Conservation (phyloP, 192 early-diverging fungal species). For the Podila epicladia region DNA sequence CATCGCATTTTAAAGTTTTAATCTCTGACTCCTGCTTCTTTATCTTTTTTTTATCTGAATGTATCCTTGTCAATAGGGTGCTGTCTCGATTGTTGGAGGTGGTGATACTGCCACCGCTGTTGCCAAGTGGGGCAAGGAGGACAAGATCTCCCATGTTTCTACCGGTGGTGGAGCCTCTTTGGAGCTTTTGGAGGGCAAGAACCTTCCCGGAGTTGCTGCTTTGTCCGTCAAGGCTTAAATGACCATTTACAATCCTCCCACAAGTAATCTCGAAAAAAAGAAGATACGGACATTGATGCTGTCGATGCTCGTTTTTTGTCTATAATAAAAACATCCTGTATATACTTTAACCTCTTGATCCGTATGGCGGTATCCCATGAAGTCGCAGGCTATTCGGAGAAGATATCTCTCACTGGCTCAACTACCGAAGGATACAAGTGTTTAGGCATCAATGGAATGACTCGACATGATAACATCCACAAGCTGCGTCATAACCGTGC, state of each 20-base stretch:
- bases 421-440: too few relatives aligned
- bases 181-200: conserved; percentile 97
- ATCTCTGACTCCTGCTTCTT: not conserved
- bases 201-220: conserved; percentile 78
- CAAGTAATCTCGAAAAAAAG: not conserved
- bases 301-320: not conserved
- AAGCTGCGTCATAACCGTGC: too few relatives aligned
- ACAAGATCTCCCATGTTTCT: conserved; percentile 91
- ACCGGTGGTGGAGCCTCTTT: conserved; percentile 97
- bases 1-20: not conserved
- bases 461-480: too few relatives aligned
- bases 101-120: conserved; percentile 99
- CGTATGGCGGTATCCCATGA: too few relatives aligned
- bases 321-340: not conserved
- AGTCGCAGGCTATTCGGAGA: too few relatives aligned
- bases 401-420: too few relatives aligned
- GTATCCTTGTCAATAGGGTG: conserved; percentile 56
- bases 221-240: conserved; percentile 61
- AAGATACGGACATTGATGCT: not conserved
- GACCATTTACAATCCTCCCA: too few relatives aligned
- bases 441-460: too few relatives aligned
- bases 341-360: not conserved
- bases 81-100: conserved; percentile 94
- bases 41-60: not conserved
- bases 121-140: conserved; percentile 84